Percentiles rank a stretch among this genome's conserved stretches.
These are phyloP conservation scores for Psidium guajava DNA, from an alignment of 345 rosid genomes.

Conservation along the genomic window DNA sequence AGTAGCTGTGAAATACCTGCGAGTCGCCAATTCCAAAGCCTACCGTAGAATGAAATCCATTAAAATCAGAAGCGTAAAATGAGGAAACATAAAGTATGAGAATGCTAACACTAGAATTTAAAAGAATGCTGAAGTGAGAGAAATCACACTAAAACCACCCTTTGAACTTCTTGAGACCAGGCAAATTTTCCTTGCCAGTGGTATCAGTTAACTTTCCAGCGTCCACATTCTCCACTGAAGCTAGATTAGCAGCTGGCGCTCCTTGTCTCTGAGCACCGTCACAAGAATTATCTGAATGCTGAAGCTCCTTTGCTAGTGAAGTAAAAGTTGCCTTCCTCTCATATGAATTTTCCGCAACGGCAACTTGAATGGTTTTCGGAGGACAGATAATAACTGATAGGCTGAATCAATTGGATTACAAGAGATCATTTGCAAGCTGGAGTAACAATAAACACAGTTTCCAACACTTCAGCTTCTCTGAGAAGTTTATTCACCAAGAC, in stretches of 20 bases:
- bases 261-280: not conserved
- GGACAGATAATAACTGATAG: slow-evolving; percentile 53
- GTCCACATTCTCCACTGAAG: not conserved
- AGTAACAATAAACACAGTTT: not conserved
- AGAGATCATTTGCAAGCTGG: not conserved
- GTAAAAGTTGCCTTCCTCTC: slow-evolving; percentile 1
- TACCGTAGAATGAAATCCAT: too few species aligned
- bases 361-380: slow-evolving; percentile 31
- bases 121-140: too few species aligned
- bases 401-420: slow-evolving; percentile 24
- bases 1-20: too few species aligned
- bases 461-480: slow-evolving; percentile 33
- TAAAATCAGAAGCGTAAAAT: too few species aligned
- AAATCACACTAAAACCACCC: not conserved
- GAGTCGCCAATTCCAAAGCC: too few species aligned
- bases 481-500: slow-evolving; percentile 31
- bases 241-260: not conserved
- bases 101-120: not conserved
- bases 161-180: not conserved
- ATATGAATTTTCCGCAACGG: slow-evolving; percentile 5
- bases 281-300: not conserved
- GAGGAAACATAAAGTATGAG: too few species aligned
- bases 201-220: not conserved
- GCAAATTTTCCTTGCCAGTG: not conserved
- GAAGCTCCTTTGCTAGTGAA: slow-evolving; percentile 6